Conservation (phyloP, 768 basidiomycete species). For the Cyathus striatus region DNA sequence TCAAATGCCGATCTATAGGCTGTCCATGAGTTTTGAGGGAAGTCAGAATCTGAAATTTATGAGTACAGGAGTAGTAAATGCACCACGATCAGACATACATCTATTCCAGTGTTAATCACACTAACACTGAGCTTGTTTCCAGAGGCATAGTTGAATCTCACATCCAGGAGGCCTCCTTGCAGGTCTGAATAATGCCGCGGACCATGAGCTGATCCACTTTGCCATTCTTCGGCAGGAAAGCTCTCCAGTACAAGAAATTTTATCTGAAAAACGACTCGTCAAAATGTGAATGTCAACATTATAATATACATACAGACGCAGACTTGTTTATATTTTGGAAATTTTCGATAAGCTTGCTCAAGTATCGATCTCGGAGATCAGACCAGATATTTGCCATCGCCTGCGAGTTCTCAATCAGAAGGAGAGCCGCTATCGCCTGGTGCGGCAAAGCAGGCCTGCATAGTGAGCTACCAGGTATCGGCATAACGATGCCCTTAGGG, state of each 20-base stretch:
- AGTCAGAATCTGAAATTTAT: conserved; percentile 24
- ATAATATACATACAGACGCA: conserved; percentile 31
- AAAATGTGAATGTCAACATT: background rate
- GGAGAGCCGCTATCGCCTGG: conserved; percentile 33
- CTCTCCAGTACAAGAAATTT: conserved; percentile 41
- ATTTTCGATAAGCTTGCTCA: conserved; percentile 35
- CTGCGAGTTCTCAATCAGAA: conserved; percentile 54
- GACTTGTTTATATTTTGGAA: conserved; percentile 32
- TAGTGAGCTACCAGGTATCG: conserved; percentile 11
- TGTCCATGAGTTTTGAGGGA: conserved; percentile 18
- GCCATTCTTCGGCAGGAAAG: conserved; percentile 29
- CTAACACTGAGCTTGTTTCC: conserved; percentile 40
- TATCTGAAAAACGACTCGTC: conserved; percentile 21
- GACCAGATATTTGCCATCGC: conserved; percentile 39
- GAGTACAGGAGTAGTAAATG: too few relatives aligned
- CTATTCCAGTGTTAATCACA: conserved; percentile 37
- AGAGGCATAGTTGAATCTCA: conserved; percentile 36
- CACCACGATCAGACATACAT: conserved; percentile 26
- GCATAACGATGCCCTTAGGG: conserved; percentile 8
- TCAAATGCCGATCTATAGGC: conserved; percentile 4
- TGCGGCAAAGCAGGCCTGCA: conserved; percentile 17
- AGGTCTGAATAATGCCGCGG: conserved; percentile 38
- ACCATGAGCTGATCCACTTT: conserved; percentile 11
- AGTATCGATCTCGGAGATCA: conserved; percentile 42
- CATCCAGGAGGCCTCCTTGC: conserved; percentile 27